These are phyloP conservation scores for Skeletonema potamos DNA, from an alignment of 108 stramenopile genomes.

Conservation along the genomic window DNA sequence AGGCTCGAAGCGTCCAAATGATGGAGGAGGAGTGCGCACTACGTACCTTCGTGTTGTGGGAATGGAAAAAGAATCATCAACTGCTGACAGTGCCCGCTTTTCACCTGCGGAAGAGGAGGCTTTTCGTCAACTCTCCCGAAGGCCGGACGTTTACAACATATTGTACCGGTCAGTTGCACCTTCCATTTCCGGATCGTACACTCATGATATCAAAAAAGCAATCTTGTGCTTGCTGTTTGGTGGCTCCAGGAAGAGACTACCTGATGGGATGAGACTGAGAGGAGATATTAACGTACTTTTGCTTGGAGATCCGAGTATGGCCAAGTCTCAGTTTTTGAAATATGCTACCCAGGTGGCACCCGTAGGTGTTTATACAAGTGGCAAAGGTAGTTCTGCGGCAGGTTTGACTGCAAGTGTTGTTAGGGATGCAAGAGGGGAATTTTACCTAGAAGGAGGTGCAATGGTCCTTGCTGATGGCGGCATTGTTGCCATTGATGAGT, in stretches of 20 bases:
- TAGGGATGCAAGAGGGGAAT: conserved; percentile 90
- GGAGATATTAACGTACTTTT: conserved; percentile 99
- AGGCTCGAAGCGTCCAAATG: conserved; percentile 42
- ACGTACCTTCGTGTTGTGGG: conserved; percentile 93
- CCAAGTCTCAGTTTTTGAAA: conserved; percentile 96
- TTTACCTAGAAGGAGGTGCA: conserved; percentile 99
- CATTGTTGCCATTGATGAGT: conserved; percentile 98
- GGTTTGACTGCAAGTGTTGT: conserved; percentile 97
- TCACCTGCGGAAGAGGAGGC: conserved; percentile 96
- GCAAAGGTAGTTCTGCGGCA: conserved; percentile 97
- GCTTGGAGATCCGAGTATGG: conserved; percentile 97
- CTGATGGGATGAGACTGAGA: conserved; percentile 95
- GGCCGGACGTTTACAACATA: conserved; percentile 89
- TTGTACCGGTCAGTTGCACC: conserved; percentile 90
- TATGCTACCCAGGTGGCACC: conserved; percentile 93
- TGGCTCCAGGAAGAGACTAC: conserved; percentile 86
- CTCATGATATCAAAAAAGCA: conserved; percentile 97
- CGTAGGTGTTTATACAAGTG: conserved; percentile 98
- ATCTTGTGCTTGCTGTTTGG: conserved; percentile 91
- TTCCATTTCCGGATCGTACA: conserved; percentile 94
- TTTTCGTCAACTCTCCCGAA: conserved; percentile 74
- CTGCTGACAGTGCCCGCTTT: conserved; percentile 82
- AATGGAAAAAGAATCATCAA: conserved; percentile 78
- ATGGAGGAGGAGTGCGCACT: conserved; percentile 44
- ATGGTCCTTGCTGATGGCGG: conserved; percentile 99